phyloP scores from a whole-genome alignment of 805 yeast genomes.

The Ogataea nitratoaversa region DNA sequence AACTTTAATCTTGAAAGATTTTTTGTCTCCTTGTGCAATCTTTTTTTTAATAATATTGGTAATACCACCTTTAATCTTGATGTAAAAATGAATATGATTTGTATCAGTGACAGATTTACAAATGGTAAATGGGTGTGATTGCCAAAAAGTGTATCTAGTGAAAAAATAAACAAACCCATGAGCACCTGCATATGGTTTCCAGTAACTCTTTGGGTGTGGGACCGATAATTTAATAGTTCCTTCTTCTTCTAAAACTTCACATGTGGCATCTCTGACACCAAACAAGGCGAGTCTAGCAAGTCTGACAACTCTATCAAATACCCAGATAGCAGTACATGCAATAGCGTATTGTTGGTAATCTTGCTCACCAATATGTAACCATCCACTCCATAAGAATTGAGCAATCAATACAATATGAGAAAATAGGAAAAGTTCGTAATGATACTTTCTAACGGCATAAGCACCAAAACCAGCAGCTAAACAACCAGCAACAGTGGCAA shows the following conservation, averaged over 20 bases:
- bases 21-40: slow-evolving; percentile 26
- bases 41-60: slow-evolving; percentile 40
- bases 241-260: slow-evolving; percentile 37
- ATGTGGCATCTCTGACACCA: slow-evolving; percentile 37
- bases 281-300: slow-evolving; percentile 32
- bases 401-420: slow-evolving; percentile 56
- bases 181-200: slow-evolving; percentile 55
- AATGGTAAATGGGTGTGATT: slow-evolving; percentile 53
- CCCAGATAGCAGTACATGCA: slow-evolving; percentile 46
- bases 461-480: slow-evolving; percentile 43
- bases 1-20: slow-evolving; percentile 41
- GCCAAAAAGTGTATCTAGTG: slow-evolving; percentile 52
- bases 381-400: slow-evolving; percentile 50
- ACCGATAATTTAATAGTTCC: slow-evolving; percentile 46
- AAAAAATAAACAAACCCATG: slow-evolving; percentile 59
- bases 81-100: slow-evolving; percentile 37
- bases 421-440: slow-evolving; percentile 58
- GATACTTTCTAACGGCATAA: slow-evolving; percentile 44
- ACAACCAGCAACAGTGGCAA: slow-evolving; percentile 37
- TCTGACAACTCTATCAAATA: slow-evolving; percentile 49
- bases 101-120: slow-evolving; percentile 34
- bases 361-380: slow-evolving; percentile 47
- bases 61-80: slow-evolving; percentile 55
- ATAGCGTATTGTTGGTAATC: slow-evolving; percentile 31
- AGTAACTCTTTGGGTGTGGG: slow-evolving; percentile 39